A percentile compares a stretch with the other conserved stretches of the same genome.
Evolutionary conservation across 192 early-diverging fungal genomes (phyloP).

Genomic region (Dissophora ornata): DNA sequence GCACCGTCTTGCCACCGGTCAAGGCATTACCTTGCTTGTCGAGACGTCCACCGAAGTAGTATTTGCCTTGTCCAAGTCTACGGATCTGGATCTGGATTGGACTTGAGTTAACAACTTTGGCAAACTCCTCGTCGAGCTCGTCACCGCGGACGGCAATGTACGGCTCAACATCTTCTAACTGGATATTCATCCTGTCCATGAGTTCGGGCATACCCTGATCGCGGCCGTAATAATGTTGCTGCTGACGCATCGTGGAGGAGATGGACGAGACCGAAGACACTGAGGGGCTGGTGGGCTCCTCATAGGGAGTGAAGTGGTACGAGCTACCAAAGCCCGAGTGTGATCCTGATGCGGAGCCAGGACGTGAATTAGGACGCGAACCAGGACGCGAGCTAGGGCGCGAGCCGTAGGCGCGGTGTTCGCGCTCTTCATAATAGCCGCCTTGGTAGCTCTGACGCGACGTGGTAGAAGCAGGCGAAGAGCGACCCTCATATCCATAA

Average conservation of each 20-base stretch:
- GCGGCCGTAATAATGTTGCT: constrained; percentile 22
- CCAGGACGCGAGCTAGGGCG: too few relatives aligned
- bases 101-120: constrained; percentile 61
- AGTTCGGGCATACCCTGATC: constrained; percentile 21
- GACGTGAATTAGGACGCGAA: constrained; percentile 13
- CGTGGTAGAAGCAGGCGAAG: constrained; percentile 22
- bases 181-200: constrained; percentile 48
- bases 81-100: constrained; percentile 63
- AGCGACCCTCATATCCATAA: constrained; percentile 23
- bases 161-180: constrained; percentile 42
- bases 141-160: constrained; percentile 59
- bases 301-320: constrained; percentile 30
- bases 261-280: constrained; percentile 25
- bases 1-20: constrained; percentile 55
- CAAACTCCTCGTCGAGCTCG: constrained; percentile 65
- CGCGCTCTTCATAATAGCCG: constrained; percentile 20
- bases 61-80: constrained; percentile 52
- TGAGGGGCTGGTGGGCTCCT: constrained; percentile 35
- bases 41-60: constrained; percentile 52
- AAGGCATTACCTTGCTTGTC: constrained; percentile 45
- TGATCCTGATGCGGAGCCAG: constrained; percentile 32
- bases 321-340: constrained; percentile 17
- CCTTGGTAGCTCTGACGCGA: constrained; percentile 16
- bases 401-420: constrained; percentile 3
- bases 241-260: constrained; percentile 18